Base-by-base conservation (phyloP, 2,329 filamentous ascomycete genomes). In the Aspergillus uvarum region DNA sequence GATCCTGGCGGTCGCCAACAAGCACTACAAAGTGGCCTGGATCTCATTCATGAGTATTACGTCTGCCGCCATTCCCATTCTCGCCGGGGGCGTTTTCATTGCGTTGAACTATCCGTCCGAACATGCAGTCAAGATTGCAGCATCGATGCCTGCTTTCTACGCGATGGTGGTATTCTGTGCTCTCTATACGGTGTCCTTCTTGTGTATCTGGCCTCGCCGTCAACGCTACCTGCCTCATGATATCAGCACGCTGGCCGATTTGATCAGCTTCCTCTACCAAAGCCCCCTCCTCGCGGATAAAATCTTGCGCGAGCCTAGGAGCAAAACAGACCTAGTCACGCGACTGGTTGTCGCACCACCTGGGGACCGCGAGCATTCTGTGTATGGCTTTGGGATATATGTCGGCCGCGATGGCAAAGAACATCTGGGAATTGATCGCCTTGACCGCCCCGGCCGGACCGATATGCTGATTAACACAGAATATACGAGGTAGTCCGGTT, bases 231-330 rank as follows among this genome's bases (percentile, higher is more conserved):
- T 96, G 1, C 91, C 92, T 0, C 92, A 96, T 71, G 82, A 83
- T 5, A 87, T 90, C 47, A 85, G 83, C 61, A 91, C 85, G 51
- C 81, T 96, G 19, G 89, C 90, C 1, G 91, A 93, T 72, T 81
- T 93, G 22, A 83, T 96, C 66, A 89, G 87, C 70, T 93, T 94
- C 72, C 81, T 94, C 47, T 87, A 90, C 60, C 87, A 88, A 66
- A 88, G 87, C 48, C 88, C 89, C 24, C 79, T 96, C 19, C 79
- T 91, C 2, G 81, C 84, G 5, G 92, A 96, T 69, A 82, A 87
- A 10, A 85, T 89, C 0, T 94, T 97, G 72, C 83, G 87, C 54
- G 84, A 87, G 42, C 85, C 89, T 2, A 80, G 82, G 29, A 87
- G 82, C n/a, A 88, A 87, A 64, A 80, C 80, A 0, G 89, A 92